phyloP scores from a whole-genome alignment of 192 early-diverging fungal species.

The Fimicolochytrium jonesii region DNA sequence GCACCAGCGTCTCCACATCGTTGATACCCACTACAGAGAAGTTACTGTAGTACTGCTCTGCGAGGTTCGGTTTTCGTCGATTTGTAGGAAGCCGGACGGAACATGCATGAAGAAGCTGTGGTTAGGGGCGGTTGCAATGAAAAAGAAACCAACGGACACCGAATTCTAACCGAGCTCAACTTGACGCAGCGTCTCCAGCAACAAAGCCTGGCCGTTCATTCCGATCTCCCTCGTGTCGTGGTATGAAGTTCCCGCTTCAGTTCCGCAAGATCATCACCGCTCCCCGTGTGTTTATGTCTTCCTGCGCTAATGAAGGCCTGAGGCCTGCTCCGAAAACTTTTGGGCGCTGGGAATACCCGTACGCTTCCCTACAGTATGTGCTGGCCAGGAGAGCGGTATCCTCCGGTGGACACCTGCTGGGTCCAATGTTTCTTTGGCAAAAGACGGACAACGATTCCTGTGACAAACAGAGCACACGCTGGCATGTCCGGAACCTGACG shows the following conservation, averaged over 20 bases:
- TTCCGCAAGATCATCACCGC: background rate
- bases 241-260: too few species aligned
- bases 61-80: too few species aligned
- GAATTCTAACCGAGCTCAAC: conserved; percentile 11
- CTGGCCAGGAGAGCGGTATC: too few species aligned
- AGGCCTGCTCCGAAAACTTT: background rate
- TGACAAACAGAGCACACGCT: too few species aligned
- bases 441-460: too few species aligned
- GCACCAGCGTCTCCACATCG: conserved; percentile 54
- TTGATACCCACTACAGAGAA: conserved; percentile 44
- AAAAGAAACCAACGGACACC: background rate
- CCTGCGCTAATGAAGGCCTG: background rate
- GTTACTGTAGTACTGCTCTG: conserved; percentile 54
- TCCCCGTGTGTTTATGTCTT: background rate
- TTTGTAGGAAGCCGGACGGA: too few species aligned
- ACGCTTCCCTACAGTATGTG: background rate
- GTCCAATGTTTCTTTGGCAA: too few species aligned
- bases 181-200: conserved; percentile 2
- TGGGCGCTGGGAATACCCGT: background rate
- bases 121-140: background rate
- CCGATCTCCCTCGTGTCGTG: too few species aligned
- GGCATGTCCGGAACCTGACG: too few species aligned
- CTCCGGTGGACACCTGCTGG: too few species aligned
- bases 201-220: background rate
- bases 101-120: background rate